These are phyloP conservation scores for Ophiostoma angusticollis DNA, from an alignment of 2,329 filamentous ascomycete genomes.

Conservation along the genomic window DNA sequence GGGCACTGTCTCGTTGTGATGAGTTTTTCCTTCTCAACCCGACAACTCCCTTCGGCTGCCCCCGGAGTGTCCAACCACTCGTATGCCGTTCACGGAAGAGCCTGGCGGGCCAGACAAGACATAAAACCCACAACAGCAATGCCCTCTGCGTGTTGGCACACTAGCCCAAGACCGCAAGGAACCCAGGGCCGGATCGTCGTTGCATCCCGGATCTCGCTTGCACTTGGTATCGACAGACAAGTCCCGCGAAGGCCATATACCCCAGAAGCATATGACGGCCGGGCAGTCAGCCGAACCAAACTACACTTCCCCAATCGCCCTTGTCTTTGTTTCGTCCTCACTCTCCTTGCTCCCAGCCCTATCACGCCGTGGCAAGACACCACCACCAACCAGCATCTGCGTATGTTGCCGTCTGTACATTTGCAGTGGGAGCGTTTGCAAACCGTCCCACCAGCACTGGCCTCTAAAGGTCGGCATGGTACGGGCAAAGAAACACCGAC, in stretches of 20 bases:
- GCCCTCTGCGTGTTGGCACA: background rate
- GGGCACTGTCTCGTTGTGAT: too few relatives aligned
- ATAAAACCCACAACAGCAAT: conserved; percentile 5
- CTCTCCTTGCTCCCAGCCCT: too few relatives aligned
- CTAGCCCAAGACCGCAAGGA: too few relatives aligned
- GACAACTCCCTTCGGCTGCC: background rate
- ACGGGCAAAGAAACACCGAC: background rate
- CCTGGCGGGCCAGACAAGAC: conserved; percentile 2
- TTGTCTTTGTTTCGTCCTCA: too few relatives aligned
- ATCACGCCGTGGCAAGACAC: too few relatives aligned
- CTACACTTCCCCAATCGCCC: background rate
- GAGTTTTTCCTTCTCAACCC: background rate
- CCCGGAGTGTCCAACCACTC: background rate
- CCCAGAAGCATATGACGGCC: background rate
- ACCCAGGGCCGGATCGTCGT: background rate
- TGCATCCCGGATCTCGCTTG: conserved; percentile 2
- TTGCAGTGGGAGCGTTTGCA: too few relatives aligned
- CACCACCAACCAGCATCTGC: too few relatives aligned
- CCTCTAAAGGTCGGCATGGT: too few relatives aligned
- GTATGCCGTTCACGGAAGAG: conserved; percentile 2
- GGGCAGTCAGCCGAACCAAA: background rate
- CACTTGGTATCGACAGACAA: background rate
- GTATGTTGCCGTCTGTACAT: too few relatives aligned
- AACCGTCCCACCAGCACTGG: too few relatives aligned
- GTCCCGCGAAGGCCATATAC: background rate